phyloP scores from a whole-genome alignment of 202 grass and related monocot species.

The Schoenoplectus tabernaemontani region DNA sequence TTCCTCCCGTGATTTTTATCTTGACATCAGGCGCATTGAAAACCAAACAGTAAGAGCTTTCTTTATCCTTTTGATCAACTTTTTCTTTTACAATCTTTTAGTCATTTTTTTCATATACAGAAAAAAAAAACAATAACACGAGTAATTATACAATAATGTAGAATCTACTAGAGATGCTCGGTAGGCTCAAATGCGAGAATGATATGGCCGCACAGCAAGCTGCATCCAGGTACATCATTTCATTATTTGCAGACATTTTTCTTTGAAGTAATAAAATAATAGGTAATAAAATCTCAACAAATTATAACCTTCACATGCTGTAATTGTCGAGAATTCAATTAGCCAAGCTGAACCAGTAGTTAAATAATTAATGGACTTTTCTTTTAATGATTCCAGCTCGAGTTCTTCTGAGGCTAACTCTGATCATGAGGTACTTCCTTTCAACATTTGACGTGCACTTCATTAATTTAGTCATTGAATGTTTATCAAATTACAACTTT shows the following conservation, averaged over 20 bases:
- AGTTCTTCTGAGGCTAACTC: constrained; percentile 25
- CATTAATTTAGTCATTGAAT: background rate
- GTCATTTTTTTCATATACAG: too few relatives aligned
- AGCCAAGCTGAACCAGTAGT: background rate
- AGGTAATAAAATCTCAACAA: background rate
- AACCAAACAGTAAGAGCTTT: constrained; percentile 38
- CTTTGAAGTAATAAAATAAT: background rate
- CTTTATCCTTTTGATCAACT: background rate
- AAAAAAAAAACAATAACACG: background rate
- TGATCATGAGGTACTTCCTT: constrained; percentile 16
- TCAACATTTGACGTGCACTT: background rate
- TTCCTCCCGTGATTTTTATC: background rate
- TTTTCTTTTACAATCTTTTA: background rate
- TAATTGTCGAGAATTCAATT: too few relatives aligned
- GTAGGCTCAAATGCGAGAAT: constrained; percentile 52
- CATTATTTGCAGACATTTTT: background rate
- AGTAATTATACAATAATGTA: constrained; percentile 15
- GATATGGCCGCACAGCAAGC: constrained; percentile 37
- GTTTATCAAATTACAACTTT: background rate
- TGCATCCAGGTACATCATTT: constrained; percentile 19
- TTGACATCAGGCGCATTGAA: constrained; percentile 24
- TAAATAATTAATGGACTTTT: background rate
- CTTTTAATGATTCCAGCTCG: constrained; percentile 10
- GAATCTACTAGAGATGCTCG: constrained; percentile 44
- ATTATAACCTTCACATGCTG: background rate